Percentiles rank a stretch among this genome's conserved stretches.
Evolutionary conservation across 306 rosid genomes (phyloP).

Genomic region (Arachis hypogaea): DNA sequence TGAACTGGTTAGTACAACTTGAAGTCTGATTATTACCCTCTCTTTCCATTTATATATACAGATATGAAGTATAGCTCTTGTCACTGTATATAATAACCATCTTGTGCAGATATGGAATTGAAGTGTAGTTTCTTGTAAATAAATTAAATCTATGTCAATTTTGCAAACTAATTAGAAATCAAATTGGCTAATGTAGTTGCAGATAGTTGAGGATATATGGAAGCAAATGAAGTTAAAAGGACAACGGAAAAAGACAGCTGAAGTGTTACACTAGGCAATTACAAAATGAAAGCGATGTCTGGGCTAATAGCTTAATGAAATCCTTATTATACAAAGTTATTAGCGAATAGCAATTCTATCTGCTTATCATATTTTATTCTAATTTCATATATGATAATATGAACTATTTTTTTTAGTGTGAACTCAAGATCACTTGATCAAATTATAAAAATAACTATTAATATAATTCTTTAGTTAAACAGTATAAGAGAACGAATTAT

Average conservation of each 20-base stretch:
- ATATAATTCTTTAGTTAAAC: too few relatives aligned
- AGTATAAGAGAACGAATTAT: too few relatives aligned
- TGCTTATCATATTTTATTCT: background rate
- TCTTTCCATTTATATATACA: background rate
- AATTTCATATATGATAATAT: background rate
- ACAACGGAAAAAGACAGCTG: conserved; percentile 25
- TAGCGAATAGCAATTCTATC: conserved; percentile 1
- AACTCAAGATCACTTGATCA: too few relatives aligned
- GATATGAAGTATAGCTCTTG: background rate
- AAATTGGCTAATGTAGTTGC: conserved; percentile 21
- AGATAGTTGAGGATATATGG: conserved; percentile 28
- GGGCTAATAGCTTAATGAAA: conserved; percentile 24
- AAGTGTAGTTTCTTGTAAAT: conserved; percentile 8
- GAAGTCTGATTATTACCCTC: background rate
- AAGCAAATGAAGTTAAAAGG: conserved; percentile 32
- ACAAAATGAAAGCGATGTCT: conserved; percentile 19
- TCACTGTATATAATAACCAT: background rate
- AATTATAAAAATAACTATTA: too few relatives aligned
- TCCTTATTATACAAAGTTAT: background rate
- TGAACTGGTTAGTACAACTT: background rate
- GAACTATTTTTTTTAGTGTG: background rate
- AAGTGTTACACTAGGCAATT: conserved; percentile 33
- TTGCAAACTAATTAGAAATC: conserved; percentile 25
- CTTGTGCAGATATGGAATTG: background rate
- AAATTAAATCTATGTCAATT: background rate